Base-by-base conservation (phyloP, 2,329 filamentous ascomycete species). In the Alternaria postmessia region DNA sequence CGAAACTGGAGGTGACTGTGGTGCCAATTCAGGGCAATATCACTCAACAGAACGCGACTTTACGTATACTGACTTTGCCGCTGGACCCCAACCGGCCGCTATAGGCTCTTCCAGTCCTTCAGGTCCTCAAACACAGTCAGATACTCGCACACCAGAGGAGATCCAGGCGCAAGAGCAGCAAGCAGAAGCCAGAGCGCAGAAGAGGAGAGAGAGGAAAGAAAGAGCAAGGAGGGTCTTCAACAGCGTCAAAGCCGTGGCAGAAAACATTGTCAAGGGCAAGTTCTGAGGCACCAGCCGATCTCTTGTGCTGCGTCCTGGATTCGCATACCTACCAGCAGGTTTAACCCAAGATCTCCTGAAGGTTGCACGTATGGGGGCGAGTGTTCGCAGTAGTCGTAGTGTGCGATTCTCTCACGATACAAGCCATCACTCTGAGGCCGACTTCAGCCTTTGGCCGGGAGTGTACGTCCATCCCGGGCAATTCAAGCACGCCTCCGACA, bases 391-490 rank as follows among this genome's bases (percentile, higher is more conserved):
- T 16, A 18, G n/a, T 41, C 51, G 51, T 22, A 56, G 58, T 26
- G 54, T 61, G 41, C 58, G 47, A 14, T 61, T 60, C 43, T 52
- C 57, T 12, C 30, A 24, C 24, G 20, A 47, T 26, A 32, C 51
- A 16, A 51, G 51, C 12, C 12, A 34, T 18, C 55, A 42, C 43
- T 54, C 41, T 49, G 53, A 64, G 18, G 7, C 59, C 39, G 63
- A 73, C 42, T 65, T 71, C 44, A 62, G 55, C 42, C 57, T 52
- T 46, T 71, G 64, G 62, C 67, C 68, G 16, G 71, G 65, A 26
- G 63, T 71, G 3, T 67, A 73, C 49, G 44, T 73, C n/a, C 59
- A 67, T 51, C 70, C 70, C 3, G 71, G 71, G 7, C 43, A 59
- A 1, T 75, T 75, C 36, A 65, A 61, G 24, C 52, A 64, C 46